A percentile compares a stretch with the other conserved stretches of the same genome.
Conservation (phyloP, 331 rosid species). For the Malus hybrid region DNA sequence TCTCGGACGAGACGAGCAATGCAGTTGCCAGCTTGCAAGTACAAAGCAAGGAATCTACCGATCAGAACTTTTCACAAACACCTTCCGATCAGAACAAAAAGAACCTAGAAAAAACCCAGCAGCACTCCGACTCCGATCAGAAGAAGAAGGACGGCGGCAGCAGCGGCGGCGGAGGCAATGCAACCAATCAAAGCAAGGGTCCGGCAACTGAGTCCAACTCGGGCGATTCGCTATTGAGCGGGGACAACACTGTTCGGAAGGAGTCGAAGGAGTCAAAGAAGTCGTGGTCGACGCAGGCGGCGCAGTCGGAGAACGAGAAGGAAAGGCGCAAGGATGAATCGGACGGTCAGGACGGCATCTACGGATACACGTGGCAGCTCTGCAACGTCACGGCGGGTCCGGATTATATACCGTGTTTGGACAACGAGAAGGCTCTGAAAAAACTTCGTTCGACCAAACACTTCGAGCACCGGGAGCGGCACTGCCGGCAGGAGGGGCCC, state of each 20-base stretch:
- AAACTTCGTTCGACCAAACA: constrained; percentile 40
- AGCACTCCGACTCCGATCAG: constrained; percentile 3
- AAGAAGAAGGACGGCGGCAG: not conserved
- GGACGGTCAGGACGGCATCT: constrained; percentile 15
- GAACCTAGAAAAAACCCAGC: not conserved
- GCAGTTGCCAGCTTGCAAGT: not conserved
- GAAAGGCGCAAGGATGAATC: constrained; percentile 59
- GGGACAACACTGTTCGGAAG: constrained; percentile 29
- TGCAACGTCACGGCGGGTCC: constrained; percentile 64
- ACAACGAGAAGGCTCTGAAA: constrained; percentile 62
- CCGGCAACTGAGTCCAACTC: constrained; percentile 11
- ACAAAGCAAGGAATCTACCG: not conserved
- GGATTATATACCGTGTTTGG: constrained; percentile 92
- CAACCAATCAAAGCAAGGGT: not conserved
- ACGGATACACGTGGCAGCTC: constrained; percentile 48
- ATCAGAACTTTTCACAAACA: not conserved
- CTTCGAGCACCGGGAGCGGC: constrained; percentile 85
- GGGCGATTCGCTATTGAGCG: constrained; percentile 18
- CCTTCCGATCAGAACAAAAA: not conserved
- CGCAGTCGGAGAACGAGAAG: constrained; percentile 60
- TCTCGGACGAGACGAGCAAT: not conserved
- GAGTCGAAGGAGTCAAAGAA: constrained; percentile 56
- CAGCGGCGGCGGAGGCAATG: not conserved
- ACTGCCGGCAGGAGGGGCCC: constrained; percentile 74
- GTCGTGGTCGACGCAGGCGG: constrained; percentile 67